Base-by-base conservation (phyloP, 108 stramenopile genomes). In the Aurantiochytrium sp. region DNA sequence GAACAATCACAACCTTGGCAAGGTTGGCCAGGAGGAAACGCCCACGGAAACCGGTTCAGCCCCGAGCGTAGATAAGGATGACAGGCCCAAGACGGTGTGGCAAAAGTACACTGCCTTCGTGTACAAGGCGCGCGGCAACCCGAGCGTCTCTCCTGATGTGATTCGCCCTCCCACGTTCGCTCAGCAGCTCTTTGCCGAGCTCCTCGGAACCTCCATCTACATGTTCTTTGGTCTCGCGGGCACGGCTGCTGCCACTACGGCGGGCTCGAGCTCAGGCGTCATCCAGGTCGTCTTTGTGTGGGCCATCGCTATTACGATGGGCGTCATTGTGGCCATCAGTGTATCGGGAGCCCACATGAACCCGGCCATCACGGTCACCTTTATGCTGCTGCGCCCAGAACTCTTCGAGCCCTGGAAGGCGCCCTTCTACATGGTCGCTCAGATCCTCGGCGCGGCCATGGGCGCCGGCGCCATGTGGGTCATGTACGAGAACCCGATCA, bases 241-340 rank as follows among this genome's bases (percentile, higher is more conserved):
- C 27, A 92, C 93, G 68, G 90, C 88, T 73, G 89, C 92, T 19
- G 91, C 92, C 21, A 86, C 91, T 8, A 92, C 89, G 86, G 88
- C 86, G 6, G 90, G 59, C 59, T 4, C 91, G 85, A 87, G 89
- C 6, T 69, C 91, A n/a, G 93, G 92, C 4, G 87, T 94, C 17
- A 92, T 90, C 2, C 92, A 92, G 87, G 89, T 94, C 85, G 93
- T 92, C 6, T 86, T 90, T 4, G 92, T 92, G 21, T 94, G 94
- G 94, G 65, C 88, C 50, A 90, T 93, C 87, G 94, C 92, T 32
- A 92, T 94, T 21, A 90, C 94, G 0, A 55, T 92, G 10, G 94
- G 91, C 41, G 92, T 94, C 87, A 65, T 86, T 31, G 88, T 91
- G 6, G 91, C 93, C 5, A 92, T 89, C 19, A 54, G 85, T 22